Evolutionary conservation across 371 early-diverging fungal species (phyloP), one percentile per base, ranked within the genome.

Genomic region (Rhizopus stolonifer): DNA sequence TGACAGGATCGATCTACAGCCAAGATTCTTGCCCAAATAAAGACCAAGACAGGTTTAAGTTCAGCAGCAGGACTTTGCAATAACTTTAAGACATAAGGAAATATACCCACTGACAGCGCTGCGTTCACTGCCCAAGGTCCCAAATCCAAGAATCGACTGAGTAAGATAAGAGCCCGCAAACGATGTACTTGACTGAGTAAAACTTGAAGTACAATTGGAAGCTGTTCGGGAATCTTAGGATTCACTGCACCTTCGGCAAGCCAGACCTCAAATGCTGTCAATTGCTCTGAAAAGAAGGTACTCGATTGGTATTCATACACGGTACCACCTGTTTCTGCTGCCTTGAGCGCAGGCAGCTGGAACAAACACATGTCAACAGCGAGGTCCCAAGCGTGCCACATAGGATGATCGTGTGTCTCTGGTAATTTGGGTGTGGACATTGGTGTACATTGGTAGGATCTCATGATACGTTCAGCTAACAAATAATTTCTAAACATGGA

Each of bases 231-330:
- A 2, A 92, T 86, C 29, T 84, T 84, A 18, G 83, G 79, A 17
- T 77, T 67, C 29, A 83, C 79, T 33, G 87, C 76, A 24, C 85
- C 86, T 61, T 82, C 89, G n/a, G 86, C 70, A 26, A 98, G 77
- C 98, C 98, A 98, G 8, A 96, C 90, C 59, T 96, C 95, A 61
- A 98, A 98, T 0, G 96, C 97, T 19, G 93, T 91, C 49, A 98
- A 74, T 71, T 98, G 97, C 56, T 98, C 96, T 11, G 92, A 82
- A 61, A 96, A 98, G 68, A 96, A 96, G 31, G 87, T 82, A 63
- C 89, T 89, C 19, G 88, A 81, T 51, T 86, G 77, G 69, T 96
- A 96, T 14, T 79, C 75, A 33, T 77, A 62, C 2, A 71, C 65
- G 0, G 77, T 49, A 3, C 78, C 81, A 4, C 72, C 77, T 18